Evolutionary conservation across 2,329 filamentous ascomycete species (phyloP).

Genomic region (Trichophyton verrucosum): DNA sequence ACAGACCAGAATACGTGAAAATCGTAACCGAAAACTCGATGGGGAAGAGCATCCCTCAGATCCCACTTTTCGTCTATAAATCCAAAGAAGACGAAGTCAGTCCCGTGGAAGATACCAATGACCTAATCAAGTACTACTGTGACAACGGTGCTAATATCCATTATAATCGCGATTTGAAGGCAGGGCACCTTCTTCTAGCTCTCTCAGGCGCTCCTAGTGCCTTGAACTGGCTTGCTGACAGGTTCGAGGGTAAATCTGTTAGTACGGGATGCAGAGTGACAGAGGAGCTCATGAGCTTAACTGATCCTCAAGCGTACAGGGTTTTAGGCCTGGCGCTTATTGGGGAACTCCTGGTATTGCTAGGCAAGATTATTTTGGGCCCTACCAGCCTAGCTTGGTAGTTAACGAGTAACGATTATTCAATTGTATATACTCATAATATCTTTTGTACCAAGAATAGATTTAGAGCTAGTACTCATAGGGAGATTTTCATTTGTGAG

Average conservation of each 20-base stretch:
- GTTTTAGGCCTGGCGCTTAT: slow-evolving; percentile 7
- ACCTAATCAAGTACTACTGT: slow-evolving; percentile 33
- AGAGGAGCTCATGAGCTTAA: slow-evolving; percentile 4
- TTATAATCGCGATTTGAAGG: slow-evolving; percentile 36
- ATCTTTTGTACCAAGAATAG: neutral
- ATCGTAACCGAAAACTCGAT: slow-evolving; percentile 20
- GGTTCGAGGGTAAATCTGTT: slow-evolving; percentile 12
- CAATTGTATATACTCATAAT: neutral
- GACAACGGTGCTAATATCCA: slow-evolving; percentile 29
- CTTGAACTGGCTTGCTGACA: slow-evolving; percentile 20
- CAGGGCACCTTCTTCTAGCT: slow-evolving; percentile 30
- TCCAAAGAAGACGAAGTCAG: slow-evolving; percentile 37
- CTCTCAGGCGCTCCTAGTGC: slow-evolving; percentile 24
- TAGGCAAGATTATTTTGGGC: slow-evolving; percentile 5
- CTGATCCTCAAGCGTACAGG: slow-evolving; percentile 5
- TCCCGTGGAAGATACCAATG: slow-evolving; percentile 34
- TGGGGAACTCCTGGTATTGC: slow-evolving; percentile 3
- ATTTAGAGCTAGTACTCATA: neutral
- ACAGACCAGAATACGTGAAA: slow-evolving; percentile 4
- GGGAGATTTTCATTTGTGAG: neutral
- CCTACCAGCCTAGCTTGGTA: neutral
- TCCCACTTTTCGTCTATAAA: slow-evolving; percentile 42
- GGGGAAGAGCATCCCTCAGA: slow-evolving; percentile 32
- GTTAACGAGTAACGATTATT: neutral
- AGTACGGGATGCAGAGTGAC: slow-evolving; percentile 5